Percentiles rank a stretch among this genome's conserved stretches.
phyloP scores from a whole-genome alignment of 139 green algal genomes.

The Closterium sp. region DNA sequence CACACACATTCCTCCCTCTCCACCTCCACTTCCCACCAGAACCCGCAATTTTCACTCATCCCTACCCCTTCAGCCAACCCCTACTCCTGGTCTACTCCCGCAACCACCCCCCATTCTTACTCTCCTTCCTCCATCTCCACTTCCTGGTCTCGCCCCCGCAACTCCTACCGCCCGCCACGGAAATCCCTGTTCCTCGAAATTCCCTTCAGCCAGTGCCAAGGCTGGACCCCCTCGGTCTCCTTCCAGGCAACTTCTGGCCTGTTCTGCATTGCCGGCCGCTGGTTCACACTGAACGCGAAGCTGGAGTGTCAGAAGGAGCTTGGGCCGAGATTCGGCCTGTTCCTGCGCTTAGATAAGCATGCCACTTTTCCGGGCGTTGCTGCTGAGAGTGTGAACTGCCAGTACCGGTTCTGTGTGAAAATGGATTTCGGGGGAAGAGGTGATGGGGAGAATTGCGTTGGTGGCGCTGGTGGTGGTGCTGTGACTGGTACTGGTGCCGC shows the following conservation, averaged over 20 bases:
- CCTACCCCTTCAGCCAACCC: not conserved
- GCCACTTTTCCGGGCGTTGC: not conserved
- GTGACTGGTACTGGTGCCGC: not conserved
- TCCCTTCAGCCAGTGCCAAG: conserved; percentile 12
- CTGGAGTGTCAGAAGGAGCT: not conserved
- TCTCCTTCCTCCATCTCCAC: not conserved
- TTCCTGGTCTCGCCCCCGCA: not conserved
- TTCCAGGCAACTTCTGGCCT: not conserved
- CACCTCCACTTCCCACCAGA: not conserved
- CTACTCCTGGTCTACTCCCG: not conserved
- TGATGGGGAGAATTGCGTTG: not conserved
- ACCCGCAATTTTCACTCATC: not conserved
- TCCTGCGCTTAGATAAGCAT: conserved; percentile 1
- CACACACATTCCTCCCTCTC: not conserved
- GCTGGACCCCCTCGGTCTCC: not conserved
- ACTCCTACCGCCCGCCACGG: conserved; percentile 2
- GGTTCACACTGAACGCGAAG: conserved; percentile 8
- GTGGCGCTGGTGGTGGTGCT: not conserved
- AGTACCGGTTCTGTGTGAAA: not conserved
- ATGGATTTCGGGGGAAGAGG: not conserved
- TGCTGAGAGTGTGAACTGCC: not conserved
- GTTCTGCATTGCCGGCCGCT: conserved; percentile 5
- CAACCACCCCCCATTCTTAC: not conserved
- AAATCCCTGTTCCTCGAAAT: not conserved
- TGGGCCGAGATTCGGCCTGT: not conserved